These are phyloP conservation scores for Ehretia macrophylla DNA, from an alignment of 257 asterid genomes.

Conservation along the genomic window DNA sequence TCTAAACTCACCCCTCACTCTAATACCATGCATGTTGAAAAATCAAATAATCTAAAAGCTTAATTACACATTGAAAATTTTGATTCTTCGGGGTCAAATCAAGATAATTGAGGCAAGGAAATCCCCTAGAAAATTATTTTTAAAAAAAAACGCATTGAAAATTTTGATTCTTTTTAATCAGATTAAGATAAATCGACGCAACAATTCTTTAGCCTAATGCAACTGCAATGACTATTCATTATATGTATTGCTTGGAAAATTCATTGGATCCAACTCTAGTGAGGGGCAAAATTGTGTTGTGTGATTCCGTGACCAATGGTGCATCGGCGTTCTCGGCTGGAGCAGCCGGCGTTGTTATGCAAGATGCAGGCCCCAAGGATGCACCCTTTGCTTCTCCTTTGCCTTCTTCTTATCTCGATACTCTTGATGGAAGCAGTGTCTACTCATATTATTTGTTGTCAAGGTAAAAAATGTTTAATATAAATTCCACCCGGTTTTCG, in stretches of 20 bases:
- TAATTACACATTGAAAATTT: too few species aligned
- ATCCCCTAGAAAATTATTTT: too few species aligned
- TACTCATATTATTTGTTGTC: background rate
- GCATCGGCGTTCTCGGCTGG: slow-evolving; percentile 25
- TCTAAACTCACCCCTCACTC: too few species aligned
- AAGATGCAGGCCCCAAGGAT: slow-evolving; percentile 29
- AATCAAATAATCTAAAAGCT: too few species aligned
- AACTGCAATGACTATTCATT: background rate
- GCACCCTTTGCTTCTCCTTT: slow-evolving; percentile 44
- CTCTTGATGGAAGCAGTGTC: slow-evolving; percentile 23
- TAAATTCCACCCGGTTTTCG: slow-evolving; percentile 38
- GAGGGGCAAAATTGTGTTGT: slow-evolving; percentile 43
- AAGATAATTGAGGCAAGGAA: too few species aligned
- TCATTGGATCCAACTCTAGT: slow-evolving; percentile 40
- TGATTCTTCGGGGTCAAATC: too few species aligned
- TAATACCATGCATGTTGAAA: too few species aligned
- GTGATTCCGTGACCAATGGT: slow-evolving; percentile 30
- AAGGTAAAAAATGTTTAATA: slow-evolving; percentile 8
- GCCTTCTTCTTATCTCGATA: slow-evolving; percentile 36
- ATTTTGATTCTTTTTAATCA: too few species aligned
- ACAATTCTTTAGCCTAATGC: background rate
- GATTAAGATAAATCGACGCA: too few species aligned
- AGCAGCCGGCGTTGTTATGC: slow-evolving; percentile 47
- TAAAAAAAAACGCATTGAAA: too few species aligned
- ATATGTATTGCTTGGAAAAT: slow-evolving; percentile 33